These are phyloP conservation scores for Scheffersomyces segobiensis DNA, from an alignment of 1,139 yeast genomes.

Conservation along the genomic window DNA sequence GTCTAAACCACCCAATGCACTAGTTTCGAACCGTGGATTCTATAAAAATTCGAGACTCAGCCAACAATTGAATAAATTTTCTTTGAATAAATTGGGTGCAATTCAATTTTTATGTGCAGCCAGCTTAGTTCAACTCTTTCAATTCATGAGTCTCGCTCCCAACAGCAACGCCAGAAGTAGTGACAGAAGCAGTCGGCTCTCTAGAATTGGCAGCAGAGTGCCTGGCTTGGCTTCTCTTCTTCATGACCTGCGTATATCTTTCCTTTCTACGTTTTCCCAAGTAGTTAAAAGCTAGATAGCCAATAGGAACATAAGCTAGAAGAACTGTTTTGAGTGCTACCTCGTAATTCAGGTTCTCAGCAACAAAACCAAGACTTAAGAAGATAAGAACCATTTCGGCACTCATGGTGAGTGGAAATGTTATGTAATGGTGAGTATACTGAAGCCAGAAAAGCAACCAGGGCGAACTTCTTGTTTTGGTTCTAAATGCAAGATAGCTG, in stretches of 20 bases:
- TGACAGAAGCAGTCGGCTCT: neutral
- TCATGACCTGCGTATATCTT: conserved; percentile 25
- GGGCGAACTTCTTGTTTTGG: conserved; percentile 37
- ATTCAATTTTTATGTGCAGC: neutral
- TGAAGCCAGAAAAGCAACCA: conserved; percentile 38
- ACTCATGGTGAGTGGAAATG: conserved; percentile 45
- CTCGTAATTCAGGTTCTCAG: conserved; percentile 33
- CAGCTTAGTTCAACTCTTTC: neutral
- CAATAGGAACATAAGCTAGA: conserved; percentile 38
- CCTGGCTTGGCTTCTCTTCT: conserved; percentile 16
- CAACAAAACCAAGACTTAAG: conserved; percentile 47
- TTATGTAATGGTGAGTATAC: conserved; percentile 39
- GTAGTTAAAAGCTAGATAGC: conserved; percentile 38
- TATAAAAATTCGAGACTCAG: neutral
- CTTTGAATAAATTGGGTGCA: neutral
- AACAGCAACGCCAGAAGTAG: neutral
- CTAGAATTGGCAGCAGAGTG: neutral
- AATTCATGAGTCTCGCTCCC: neutral
- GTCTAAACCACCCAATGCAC: neutral
- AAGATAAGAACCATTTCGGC: conserved; percentile 58
- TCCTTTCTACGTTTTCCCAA: conserved; percentile 21
- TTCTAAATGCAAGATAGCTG: conserved; percentile 49
- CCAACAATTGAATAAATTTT: neutral
- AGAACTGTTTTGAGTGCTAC: conserved; percentile 25
- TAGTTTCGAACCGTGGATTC: neutral